Percentiles rank a stretch among this genome's conserved stretches.
phyloP scores from a whole-genome alignment of 345 rosid genomes.

The Brassica carinata region DNA sequence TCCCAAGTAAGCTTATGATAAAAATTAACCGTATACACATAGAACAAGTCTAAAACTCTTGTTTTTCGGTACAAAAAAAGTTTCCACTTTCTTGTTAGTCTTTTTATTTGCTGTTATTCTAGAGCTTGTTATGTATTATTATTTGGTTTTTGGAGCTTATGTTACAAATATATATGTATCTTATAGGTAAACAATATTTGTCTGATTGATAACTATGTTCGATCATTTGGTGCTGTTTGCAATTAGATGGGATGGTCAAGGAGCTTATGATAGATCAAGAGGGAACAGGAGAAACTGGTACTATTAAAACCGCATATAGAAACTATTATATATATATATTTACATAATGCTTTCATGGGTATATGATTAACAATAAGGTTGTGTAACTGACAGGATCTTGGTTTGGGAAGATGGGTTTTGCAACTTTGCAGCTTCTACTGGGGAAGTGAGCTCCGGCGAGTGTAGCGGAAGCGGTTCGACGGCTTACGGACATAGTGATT shows the following conservation, averaged over 20 bases:
- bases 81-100: neutral
- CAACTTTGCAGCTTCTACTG: conserved; percentile 82
- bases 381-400: conserved; percentile 65
- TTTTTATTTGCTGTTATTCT: neutral
- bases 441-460: conserved; percentile 58
- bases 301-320: neutral
- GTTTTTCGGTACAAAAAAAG: neutral
- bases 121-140: neutral
- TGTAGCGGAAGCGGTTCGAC: conserved; percentile 51
- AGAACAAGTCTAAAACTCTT: neutral
- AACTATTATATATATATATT: neutral
- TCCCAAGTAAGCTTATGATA: conserved; percentile 80
- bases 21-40: neutral
- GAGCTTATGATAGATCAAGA: conserved; percentile 94
- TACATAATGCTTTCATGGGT: neutral
- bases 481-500: conserved; percentile 59
- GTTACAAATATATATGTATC: neutral
- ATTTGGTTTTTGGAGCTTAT: neutral
- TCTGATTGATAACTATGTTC: neutral
- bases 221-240: conserved; percentile 16
- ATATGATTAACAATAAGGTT: neutral
- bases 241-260: conserved; percentile 93
- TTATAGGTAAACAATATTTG: neutral
- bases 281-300: conserved; percentile 99
- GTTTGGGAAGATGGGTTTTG: conserved; percentile 99